A percentile compares a stretch with the other conserved stretches of the same genome.
These are phyloP conservation scores for Agastache rugosa DNA, from an alignment of 257 asterid genomes.

Conservation along the genomic window DNA sequence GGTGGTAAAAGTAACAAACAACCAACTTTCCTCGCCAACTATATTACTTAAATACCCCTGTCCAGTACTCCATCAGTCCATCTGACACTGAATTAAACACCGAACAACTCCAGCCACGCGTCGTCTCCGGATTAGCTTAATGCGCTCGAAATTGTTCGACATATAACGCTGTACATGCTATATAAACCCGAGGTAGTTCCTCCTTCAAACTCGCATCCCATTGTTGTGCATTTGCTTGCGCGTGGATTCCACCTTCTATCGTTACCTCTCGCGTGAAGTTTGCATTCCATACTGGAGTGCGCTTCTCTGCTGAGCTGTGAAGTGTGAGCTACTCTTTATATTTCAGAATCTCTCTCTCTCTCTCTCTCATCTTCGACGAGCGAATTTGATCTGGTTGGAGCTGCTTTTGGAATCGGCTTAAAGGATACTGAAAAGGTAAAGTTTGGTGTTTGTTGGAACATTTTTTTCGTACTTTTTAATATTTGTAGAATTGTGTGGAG, in stretches of 20 bases:
- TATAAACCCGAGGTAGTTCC: constrained; percentile 41
- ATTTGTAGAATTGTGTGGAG: constrained; percentile 20
- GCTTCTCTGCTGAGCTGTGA: constrained; percentile 52
- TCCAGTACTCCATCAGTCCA: not conserved
- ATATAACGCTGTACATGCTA: constrained; percentile 35
- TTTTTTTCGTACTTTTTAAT: constrained; percentile 15
- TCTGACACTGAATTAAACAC: constrained; percentile 1
- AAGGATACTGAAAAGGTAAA: constrained; percentile 32
- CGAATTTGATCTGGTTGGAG: constrained; percentile 26
- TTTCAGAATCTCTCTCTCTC: constrained; percentile 10
- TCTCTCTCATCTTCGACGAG: constrained; percentile 18
- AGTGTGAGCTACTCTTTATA: not conserved
- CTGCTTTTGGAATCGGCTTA: constrained; percentile 29
- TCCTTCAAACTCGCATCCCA: constrained; percentile 33
- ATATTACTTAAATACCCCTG: not conserved
- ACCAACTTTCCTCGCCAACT: constrained; percentile 16
- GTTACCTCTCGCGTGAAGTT: constrained; percentile 43
- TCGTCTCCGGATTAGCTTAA: not conserved
- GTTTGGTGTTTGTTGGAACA: constrained; percentile 7
- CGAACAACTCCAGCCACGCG: constrained; percentile 46
- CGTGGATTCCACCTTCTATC: constrained; percentile 31
- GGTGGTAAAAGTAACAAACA: constrained; percentile 28
- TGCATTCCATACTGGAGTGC: constrained; percentile 51
- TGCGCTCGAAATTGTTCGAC: constrained; percentile 34
- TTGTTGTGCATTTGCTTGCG: constrained; percentile 16